Evolutionary conservation across 31 red algal species (phyloP).

Genomic region (Asparagopsis taxiformis): DNA sequence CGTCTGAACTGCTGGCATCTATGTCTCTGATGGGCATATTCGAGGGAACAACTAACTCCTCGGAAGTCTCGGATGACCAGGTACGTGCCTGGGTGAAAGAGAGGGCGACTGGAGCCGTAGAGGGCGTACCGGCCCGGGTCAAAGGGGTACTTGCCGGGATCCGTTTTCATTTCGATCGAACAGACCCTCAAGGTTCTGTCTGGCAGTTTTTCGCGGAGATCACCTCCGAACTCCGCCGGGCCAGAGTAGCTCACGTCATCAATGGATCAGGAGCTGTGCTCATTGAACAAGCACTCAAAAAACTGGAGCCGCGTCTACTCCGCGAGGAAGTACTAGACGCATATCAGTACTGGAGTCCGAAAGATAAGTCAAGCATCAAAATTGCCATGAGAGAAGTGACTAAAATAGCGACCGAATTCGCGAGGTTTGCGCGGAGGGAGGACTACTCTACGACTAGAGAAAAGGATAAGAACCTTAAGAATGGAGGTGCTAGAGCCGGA

Average conservation of each 20-base stretch:
- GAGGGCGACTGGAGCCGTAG: no score
- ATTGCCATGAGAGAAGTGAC: not conserved
- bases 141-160: not conserved
- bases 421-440: no score
- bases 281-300: not conserved
- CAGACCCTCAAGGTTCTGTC: not conserved
- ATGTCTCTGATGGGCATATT: not conserved
- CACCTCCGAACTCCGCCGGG: not conserved
- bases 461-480: no score
- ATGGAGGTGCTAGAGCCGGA: no score
- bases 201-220: not conserved
- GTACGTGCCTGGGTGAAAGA: not conserved
- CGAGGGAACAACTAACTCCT: not conserved
- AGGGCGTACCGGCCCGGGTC: not conserved
- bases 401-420: not conserved
- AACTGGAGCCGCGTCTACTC: not conserved
- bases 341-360: not conserved
- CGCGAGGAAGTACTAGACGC: not conserved
- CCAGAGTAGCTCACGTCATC: not conserved
- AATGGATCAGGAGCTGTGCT: not conserved
- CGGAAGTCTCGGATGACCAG: not conserved
- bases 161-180: not conserved
- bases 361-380: not conserved
- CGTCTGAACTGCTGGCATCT: not conserved
- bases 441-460: no score